These are phyloP conservation scores for Ceratocystis harringtonii DNA, from an alignment of 2,329 filamentous ascomycete species.

Conservation along the genomic window DNA sequence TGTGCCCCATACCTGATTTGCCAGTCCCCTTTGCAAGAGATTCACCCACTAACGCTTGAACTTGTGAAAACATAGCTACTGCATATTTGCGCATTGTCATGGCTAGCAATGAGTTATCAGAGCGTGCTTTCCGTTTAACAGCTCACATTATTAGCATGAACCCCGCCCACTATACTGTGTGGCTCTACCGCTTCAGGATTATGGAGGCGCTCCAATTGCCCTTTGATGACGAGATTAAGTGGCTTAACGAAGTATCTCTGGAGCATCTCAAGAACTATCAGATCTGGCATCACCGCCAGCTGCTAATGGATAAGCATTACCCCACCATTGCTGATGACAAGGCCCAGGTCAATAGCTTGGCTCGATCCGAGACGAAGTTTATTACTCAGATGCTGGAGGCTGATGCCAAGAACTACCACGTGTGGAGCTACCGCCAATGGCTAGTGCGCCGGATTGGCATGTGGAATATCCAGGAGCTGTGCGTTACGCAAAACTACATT, in stretches of 20 bases:
- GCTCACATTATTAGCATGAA: conserved; percentile 86
- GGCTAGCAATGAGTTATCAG: conserved; percentile 70
- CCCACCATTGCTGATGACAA: conserved; percentile 44
- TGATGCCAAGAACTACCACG: conserved; percentile 96
- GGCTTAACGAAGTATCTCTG: conserved; percentile 74
- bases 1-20: conserved; percentile 13
- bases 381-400: conserved; percentile 64
- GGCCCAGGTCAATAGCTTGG: conserved; percentile 42
- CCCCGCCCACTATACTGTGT: conserved; percentile 95
- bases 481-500: conserved; percentile 57
- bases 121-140: conserved; percentile 65
- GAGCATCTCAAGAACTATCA: conserved; percentile 94
- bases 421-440: conserved; percentile 86
- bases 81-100: conserved; percentile 89
- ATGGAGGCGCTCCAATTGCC: conserved; percentile 51
- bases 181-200: conserved; percentile 81
- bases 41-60: not conserved
- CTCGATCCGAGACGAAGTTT: conserved; percentile 56
- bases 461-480: conserved; percentile 57
- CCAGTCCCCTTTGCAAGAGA: not conserved
- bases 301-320: conserved; percentile 45
- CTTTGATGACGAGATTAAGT: conserved; percentile 58
- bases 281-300: conserved; percentile 70
- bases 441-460: conserved; percentile 49
- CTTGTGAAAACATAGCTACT: conserved; percentile 42